Evolutionary conservation across 768 basidiomycete genomes (phyloP).

Genomic region (Agaricus blazei): DNA sequence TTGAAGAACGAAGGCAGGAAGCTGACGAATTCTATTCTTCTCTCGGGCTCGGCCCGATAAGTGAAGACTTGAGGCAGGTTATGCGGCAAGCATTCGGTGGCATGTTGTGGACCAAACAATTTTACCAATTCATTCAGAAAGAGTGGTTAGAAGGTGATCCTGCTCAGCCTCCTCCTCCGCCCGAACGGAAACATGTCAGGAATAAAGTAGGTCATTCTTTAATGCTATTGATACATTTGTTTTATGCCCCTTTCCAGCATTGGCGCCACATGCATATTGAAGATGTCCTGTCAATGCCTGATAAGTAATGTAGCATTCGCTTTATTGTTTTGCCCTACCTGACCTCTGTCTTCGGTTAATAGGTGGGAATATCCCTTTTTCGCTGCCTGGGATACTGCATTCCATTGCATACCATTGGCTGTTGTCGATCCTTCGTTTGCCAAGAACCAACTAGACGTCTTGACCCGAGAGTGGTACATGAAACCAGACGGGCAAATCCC

Average conservation of each 20-base stretch:
- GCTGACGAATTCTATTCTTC: slow-evolving; percentile 93
- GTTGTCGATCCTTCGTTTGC: slow-evolving; percentile 94
- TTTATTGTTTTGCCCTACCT: neutral
- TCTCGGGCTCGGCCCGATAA: slow-evolving; percentile 78
- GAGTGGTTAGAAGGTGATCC: slow-evolving; percentile 97
- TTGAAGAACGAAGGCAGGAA: slow-evolving; percentile 89
- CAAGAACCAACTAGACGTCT: slow-evolving; percentile 93
- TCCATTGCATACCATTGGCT: slow-evolving; percentile 97
- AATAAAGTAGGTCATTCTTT: slow-evolving; percentile 33
- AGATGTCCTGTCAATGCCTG: slow-evolving; percentile 97
- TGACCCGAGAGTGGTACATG: slow-evolving; percentile 99
- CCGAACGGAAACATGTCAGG: slow-evolving; percentile 77
- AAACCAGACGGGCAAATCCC: slow-evolving; percentile 98
- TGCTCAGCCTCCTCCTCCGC: slow-evolving; percentile 90
- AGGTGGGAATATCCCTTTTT: slow-evolving; percentile 99
- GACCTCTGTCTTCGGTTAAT: slow-evolving; percentile 4
- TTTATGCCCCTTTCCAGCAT: slow-evolving; percentile 43
- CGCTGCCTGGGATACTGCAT: slow-evolving; percentile 98
- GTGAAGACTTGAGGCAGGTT: slow-evolving; percentile 90
- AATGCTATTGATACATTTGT: neutral
- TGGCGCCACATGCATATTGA: slow-evolving; percentile 96
- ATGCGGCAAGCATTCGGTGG: slow-evolving; percentile 95
- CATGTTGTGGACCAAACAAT: slow-evolving; percentile 99
- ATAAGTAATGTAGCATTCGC: slow-evolving; percentile 61
- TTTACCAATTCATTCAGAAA: slow-evolving; percentile 92